Evolutionary conservation across 2,329 filamentous ascomycete genomes (phyloP).

Genomic region (Aspergillus alliaceus): DNA sequence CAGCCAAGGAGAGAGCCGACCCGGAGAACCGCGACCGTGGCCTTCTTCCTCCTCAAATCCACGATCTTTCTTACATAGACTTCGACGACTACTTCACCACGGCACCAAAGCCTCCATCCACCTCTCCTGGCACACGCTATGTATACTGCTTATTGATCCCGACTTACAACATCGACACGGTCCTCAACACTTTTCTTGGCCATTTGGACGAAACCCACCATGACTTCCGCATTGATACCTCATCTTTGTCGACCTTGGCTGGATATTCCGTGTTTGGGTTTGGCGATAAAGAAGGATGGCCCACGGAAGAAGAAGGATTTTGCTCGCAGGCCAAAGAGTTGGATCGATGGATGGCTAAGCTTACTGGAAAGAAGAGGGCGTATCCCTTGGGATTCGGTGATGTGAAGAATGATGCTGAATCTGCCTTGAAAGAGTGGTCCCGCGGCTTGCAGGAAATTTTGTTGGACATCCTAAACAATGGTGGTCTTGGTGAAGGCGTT

Average conservation of each 20-base stretch:
- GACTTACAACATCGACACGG: slow-evolving; percentile 92
- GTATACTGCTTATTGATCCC: slow-evolving; percentile 86
- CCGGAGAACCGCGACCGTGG: slow-evolving; percentile 26
- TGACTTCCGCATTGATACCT: slow-evolving; percentile 93
- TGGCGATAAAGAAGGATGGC: slow-evolving; percentile 89
- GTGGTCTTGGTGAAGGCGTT: slow-evolving; percentile 64
- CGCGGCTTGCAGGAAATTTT: slow-evolving; percentile 72
- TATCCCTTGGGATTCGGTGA: slow-evolving; percentile 89
- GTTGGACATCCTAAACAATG: slow-evolving; percentile 54
- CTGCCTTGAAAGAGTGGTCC: slow-evolving; percentile 74
- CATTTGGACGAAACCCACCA: slow-evolving; percentile 91
- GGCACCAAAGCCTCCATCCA: slow-evolving; percentile 62
- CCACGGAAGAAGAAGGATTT: slow-evolving; percentile 84
- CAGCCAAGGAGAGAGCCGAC: slow-evolving; percentile 29
- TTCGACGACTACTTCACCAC: slow-evolving; percentile 90
- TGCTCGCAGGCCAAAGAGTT: slow-evolving; percentile 89
- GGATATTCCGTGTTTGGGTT: slow-evolving; percentile 95
- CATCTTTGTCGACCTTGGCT: slow-evolving; percentile 70
- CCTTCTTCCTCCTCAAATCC: slow-evolving; percentile 61
- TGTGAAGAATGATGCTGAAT: slow-evolving; percentile 69
- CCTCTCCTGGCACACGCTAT: slow-evolving; percentile 53
- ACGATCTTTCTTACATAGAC: slow-evolving; percentile 82
- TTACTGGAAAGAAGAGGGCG: slow-evolving; percentile 81
- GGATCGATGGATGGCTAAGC: slow-evolving; percentile 95
- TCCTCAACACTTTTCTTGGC: slow-evolving; percentile 82